Evolutionary conservation across 169 alveolate species (phyloP), one percentile per base, ranked within the genome.

Genomic region (Fabrea salina): DNA sequence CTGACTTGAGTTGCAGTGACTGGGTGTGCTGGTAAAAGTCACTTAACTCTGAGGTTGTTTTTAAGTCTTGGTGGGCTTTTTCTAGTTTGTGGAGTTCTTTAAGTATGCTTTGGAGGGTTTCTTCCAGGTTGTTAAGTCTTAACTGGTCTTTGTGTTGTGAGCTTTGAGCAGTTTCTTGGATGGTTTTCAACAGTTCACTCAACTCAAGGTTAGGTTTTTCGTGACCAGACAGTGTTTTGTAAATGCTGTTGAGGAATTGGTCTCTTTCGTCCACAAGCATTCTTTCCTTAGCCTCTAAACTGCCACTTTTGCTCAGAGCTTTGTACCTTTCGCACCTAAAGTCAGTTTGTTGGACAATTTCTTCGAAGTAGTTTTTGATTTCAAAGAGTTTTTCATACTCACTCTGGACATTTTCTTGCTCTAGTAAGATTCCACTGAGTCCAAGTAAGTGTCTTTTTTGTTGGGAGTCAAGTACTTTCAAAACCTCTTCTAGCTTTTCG

Each of bases 191-290:
- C n/a, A n/a, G n/a, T n/a, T n/a, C n/a, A 41, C 47, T 64, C 49
- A 72, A 51, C 27, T 66, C 68, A n/a, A 44, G 43, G 37, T 44
- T 67, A 41, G 25, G 85, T n/a, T 33, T 37, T 3, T 78, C 64
- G 27, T 33, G 75, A 3, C 32, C 33, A 16, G 74, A 19, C 41
- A 61, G 74, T 51, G 8, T 51, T 33, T 51, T 27, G 25, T 51
- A 33, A 4, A 51, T 27, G 11, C 27, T 33, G 59, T 51, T 51
- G 27, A 51, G 59, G 5, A 33, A 22, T 4, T 5, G 11, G 27
- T 51, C 59, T 51, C 59, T 51, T 51, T 51, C 59, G 22, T 51
- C 59, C 5, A 51, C 27, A 22, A 33, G 19, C 27, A 22, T 51
- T 51, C 59, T 51, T 51, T 51, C 59, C 19, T 27, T 33, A 22